phyloP scores from a whole-genome alignment of 495 filamentous ascomycete genomes.

The Neurospora tetraspora region DNA sequence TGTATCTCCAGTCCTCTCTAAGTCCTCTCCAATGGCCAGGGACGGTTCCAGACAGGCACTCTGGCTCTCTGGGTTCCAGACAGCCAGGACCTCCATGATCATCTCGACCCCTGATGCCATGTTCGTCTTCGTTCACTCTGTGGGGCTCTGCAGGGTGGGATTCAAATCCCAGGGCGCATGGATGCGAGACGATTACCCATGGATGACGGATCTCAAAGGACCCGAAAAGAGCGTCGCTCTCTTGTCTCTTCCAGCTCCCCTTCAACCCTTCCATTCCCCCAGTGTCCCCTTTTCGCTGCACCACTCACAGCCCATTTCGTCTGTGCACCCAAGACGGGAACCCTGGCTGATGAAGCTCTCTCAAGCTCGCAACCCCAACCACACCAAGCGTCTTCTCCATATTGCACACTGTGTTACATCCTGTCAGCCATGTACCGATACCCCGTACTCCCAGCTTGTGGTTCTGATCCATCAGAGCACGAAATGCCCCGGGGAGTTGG shows the following conservation, averaged over 20 bases:
- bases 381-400: neutral
- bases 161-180: slow-evolving; percentile 7
- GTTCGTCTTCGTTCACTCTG: slow-evolving; percentile 3
- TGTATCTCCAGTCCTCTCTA: neutral
- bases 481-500: slow-evolving; percentile 16
- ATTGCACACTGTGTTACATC: neutral
- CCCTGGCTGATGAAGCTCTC: neutral
- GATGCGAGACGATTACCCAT: too few species aligned
- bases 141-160: slow-evolving; percentile 17
- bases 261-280: slow-evolving; percentile 1
- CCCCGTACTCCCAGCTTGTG: neutral
- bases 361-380: neutral
- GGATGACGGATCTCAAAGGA: neutral
- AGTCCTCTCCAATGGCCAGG: neutral
- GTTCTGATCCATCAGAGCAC: slow-evolving; percentile 1
- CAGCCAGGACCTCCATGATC: slow-evolving; percentile 1
- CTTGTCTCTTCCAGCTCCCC: neutral
- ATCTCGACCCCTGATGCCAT: slow-evolving; percentile 14
- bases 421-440: neutral
- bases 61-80: too few species aligned
- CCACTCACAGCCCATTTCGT: slow-evolving; percentile 5
- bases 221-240: neutral
- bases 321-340: neutral
- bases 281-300: slow-evolving; percentile 1
- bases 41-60: neutral